Evolutionary conservation across 805 yeast species (phyloP), one percentile per base, ranked within the genome.

Genomic region (Starmera pachycereana): DNA sequence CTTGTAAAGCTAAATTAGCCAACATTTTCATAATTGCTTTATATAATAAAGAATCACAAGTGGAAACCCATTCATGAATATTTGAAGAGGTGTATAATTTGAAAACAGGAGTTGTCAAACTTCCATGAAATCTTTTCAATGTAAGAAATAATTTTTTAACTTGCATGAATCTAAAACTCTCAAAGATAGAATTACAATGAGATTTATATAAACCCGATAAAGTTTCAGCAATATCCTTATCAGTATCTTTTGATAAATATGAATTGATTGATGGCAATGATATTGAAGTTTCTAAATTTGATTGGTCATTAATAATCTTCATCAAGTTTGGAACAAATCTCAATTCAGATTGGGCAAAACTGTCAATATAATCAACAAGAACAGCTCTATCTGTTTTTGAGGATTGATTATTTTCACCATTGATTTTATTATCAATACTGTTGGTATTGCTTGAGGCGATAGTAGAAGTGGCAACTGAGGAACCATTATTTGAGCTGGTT

Each of bases 1-100:
- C 63, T 40, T 62, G 81, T 33, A 78, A 59, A 12, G 76, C 74
- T 41, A 82, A 60, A 25, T 78, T 80, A 4, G 80, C 70, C 45
- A 86, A 59, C 71, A 79, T 69, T 47, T 72, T 73, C 18, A 80
- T 65, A 49, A 74, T 59, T 29, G 67, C 65, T 41, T 56, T 56
- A 58, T 80, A 83, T 60, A 80, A 70, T n/a, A 72, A 62, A 43
- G 69, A 51, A 56, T 87, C 95, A 53, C 87, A 81, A 36, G 71
- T 62, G 29, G 67, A 50, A n/a, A 82, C 68, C 94, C 95, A 86
- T 12, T 69, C 69, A 6, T 66, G 50, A 12, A 77, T 50, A 7
- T 61, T 58, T 12, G 72, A 72, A 10, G 71, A 62, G 7, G 66
- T 66, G 52, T 78, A 72, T 18, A 85, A 60, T 48, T 72, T 72